phyloP scores from a whole-genome alignment of 176 grass and related monocot genomes.

The Thinopyrum elongatum region DNA sequence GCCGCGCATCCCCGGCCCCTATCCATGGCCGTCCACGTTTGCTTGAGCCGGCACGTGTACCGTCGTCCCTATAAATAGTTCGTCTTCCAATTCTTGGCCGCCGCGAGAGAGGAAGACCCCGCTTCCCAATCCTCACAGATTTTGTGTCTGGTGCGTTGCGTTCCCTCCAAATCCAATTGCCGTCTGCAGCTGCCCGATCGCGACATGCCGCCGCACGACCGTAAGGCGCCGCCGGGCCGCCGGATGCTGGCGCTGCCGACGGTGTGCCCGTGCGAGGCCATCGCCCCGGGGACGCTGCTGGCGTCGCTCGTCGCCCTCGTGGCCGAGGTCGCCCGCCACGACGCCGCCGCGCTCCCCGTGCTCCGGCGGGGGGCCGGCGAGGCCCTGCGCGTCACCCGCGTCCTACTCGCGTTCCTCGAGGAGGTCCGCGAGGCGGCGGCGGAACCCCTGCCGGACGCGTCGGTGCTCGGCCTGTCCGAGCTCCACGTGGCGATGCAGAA shows the following conservation, averaged over 20 bases:
- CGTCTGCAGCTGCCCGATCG: not conserved
- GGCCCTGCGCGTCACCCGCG: constrained; percentile 53
- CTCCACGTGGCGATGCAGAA: constrained; percentile 86
- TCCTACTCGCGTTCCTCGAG: constrained; percentile 56
- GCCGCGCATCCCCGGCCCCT: not conserved
- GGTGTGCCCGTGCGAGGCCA: constrained; percentile 66
- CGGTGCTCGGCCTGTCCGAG: constrained; percentile 66
- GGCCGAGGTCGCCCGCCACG: constrained; percentile 25
- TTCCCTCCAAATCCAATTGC: not conserved
- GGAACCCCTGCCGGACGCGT: not conserved
- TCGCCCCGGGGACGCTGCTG: constrained; percentile 40
- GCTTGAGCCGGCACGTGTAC: not conserved
- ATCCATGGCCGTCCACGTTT: constrained; percentile 11
- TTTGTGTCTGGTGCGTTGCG: not conserved
- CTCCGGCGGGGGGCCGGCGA: constrained; percentile 41
- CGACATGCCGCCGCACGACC: not conserved
- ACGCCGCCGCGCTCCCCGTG: constrained; percentile 28
- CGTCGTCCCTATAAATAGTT: constrained; percentile 8
- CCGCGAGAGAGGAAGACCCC: not conserved
- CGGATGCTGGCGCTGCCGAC: constrained; percentile 49
- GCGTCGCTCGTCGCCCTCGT: constrained; percentile 43
- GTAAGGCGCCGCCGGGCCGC: not conserved
- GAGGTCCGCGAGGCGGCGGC: not conserved
- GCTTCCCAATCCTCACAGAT: not conserved
- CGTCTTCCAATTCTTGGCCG: constrained; percentile 21